Evolutionary conservation across 805 yeast genomes (phyloP), one percentile per base, ranked within the genome.

Genomic region (Lachancea cidri): DNA sequence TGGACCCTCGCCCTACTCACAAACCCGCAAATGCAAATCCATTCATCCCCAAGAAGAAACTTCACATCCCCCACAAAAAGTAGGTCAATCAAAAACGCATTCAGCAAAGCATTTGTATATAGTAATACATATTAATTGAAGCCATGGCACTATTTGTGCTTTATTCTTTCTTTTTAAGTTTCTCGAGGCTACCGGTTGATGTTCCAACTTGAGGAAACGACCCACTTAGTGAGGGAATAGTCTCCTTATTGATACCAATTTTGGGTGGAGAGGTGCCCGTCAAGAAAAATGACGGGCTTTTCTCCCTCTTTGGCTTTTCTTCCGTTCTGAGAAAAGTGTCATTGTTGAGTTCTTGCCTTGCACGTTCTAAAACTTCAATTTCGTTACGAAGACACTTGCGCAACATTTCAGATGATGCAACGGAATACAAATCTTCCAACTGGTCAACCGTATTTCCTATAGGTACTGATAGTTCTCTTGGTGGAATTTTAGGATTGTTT

Each of bases 191-290:
- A 4, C 15, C 22, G 16, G 13, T 34, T 5, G 44, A 31, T 24
- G 4, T 24, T 8, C 14, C 19, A 6, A 33, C 17, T 15, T n/a
- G 34, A 19, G 30, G 4, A 13, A 20, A 17, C 7, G 36, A 22
- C 20, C 32, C 19, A 11, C 14, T 8, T 3, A 29, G 25, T 18
- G 13, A 29, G 3, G 39, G 35, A 4, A 41, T 20, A 15, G 18
- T 35, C 27, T 43, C 47, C 31, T 17, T 40, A 33, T 39, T 42
- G 15, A 54, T 38, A 11, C 57, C 58, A 27, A 53, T 52, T 37
- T 57, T 55, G n/a, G 64, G 62, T 17, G 62, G 63, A 3, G 63
- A 57, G 27, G 53, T 54, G 25, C 57, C 48, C 17, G 43, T 45
- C 2, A 42, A 34, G 16, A 52, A 33, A 18, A 49, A 43, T 11